phyloP scores from a whole-genome alignment of 1,284 basidiomycete genomes.

The Trametes versicolor region DNA sequence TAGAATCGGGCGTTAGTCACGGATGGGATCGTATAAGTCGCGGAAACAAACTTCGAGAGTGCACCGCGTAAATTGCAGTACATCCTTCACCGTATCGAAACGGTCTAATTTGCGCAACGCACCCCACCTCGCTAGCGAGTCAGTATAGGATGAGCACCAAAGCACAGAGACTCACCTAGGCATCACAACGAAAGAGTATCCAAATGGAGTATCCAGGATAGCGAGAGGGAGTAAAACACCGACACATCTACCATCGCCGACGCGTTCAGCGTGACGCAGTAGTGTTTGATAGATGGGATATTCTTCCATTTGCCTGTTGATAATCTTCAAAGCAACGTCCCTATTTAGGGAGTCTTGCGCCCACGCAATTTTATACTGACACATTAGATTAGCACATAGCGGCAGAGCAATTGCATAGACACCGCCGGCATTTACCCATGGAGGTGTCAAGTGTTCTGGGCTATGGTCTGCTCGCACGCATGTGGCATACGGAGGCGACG shows the following conservation, averaged over 20 bases:
- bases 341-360: background rate
- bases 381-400: background rate
- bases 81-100: background rate
- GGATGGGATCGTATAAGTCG: background rate
- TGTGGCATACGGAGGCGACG: background rate
- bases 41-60: background rate
- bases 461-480: background rate
- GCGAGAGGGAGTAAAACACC: conserved; percentile 19
- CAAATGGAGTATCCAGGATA: conserved; percentile 11
- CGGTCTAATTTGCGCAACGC: background rate
- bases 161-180: conserved; percentile 6
- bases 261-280: background rate
- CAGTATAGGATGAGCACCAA: background rate
- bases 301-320: conserved; percentile 3
- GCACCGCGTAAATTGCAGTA: conserved; percentile 4
- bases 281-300: conserved; percentile 7
- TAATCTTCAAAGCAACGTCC: conserved; percentile 12
- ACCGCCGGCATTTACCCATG: background rate
- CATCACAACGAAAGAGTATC: conserved; percentile 13
- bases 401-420: background rate
- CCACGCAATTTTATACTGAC: background rate
- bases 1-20: background rate
- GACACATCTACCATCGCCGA: background rate
- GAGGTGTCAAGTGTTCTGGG: background rate
- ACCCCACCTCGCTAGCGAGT: conserved; percentile 13